A percentile compares a stretch with the other conserved stretches of the same genome.
Conservation (phyloP, 1,139 yeast species). For the Nakaseomyces kungkrabaensis region DNA sequence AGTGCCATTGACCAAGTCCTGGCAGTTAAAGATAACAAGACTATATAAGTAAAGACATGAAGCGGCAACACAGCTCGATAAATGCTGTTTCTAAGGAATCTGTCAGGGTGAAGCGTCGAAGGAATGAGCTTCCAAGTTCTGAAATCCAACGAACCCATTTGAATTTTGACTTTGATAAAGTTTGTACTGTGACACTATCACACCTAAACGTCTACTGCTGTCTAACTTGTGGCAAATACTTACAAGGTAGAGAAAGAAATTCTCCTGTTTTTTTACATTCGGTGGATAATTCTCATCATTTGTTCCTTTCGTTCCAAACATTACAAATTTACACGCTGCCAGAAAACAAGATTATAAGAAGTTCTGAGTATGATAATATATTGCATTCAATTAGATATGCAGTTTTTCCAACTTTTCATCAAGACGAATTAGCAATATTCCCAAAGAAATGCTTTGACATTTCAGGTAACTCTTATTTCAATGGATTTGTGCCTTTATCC, state of each 20-base stretch:
- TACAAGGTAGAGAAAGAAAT: conserved; percentile 53
- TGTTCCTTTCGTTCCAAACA: conserved; percentile 46
- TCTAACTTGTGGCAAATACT: conserved; percentile 62
- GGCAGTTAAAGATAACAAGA: not conserved
- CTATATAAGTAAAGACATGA: not conserved
- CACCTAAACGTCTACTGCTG: conserved; percentile 61
- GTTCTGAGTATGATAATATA: conserved; percentile 6
- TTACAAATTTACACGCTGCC: conserved; percentile 50
- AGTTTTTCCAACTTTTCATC: conserved; percentile 48
- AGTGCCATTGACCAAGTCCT: not conserved
- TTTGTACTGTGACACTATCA: conserved; percentile 56
- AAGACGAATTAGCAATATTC: conserved; percentile 26
- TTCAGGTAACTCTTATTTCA: conserved; percentile 37
- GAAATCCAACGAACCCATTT: conserved; percentile 21
- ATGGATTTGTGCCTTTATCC: conserved; percentile 61
- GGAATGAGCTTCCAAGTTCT: not conserved
- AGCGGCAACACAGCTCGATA: not conserved
- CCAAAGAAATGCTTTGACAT: conserved; percentile 34
- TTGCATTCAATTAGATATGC: conserved; percentile 43
- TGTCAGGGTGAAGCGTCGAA: not conserved
- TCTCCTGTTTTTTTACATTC: conserved; percentile 66
- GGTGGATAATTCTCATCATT: conserved; percentile 51
- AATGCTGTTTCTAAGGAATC: too few relatives aligned
- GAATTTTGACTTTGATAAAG: conserved; percentile 62
- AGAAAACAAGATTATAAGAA: conserved; percentile 29